Base-by-base conservation (phyloP, 2,329 filamentous ascomycete genomes). In the Reticulascus tulasneorum region DNA sequence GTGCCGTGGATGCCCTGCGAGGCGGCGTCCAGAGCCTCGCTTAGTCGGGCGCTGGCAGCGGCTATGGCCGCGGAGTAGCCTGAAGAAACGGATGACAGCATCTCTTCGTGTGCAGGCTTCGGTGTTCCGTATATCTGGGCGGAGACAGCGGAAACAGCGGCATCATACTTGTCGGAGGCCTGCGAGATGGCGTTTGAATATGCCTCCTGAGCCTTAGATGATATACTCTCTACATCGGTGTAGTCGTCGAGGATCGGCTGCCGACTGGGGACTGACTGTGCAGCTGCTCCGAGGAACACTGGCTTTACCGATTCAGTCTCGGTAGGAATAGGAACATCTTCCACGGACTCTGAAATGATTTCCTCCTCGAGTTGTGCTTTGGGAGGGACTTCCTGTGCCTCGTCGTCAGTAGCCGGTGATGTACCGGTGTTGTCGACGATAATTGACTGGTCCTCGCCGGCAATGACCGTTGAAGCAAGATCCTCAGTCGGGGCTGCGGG, bases 111-210 rank as follows among this genome's bases (percentile, higher is more conserved):
- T 19, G 31, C 36, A 6, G 44, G 44, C 51, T 84, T 76, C 2
- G 82, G 77, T 2, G 79, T 79, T 21, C 83, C 84, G 19, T 76
- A 79, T 24, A 87, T 72, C 49, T 86, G 75, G 5, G 69, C 74
- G 2, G 82, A 86, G 3, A 85, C 68, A 18, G 77, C 69, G 2
- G 82, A 82, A 49, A 80, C 77, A 9, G 84, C 85, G 16, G 77
- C 77, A 0, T 73, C 73, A 48, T 86, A 86, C 35, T 83, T 79
- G 25, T 77, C 69, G n/a, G 78, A 77, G 5, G 85, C 86, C 25
- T 73, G 66, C 27, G 74, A 75, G 9, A 85, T 59, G 15, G 84
- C 85, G 17, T 73, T 73, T 8, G 73, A 75, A 56, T 87, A 89
- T 7, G 73, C 76, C 7, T 71, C 70, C 41, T 71, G 66, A 5